Conservation (phyloP, 164 flowering plant genomes). For the Annona cherimola region DNA sequence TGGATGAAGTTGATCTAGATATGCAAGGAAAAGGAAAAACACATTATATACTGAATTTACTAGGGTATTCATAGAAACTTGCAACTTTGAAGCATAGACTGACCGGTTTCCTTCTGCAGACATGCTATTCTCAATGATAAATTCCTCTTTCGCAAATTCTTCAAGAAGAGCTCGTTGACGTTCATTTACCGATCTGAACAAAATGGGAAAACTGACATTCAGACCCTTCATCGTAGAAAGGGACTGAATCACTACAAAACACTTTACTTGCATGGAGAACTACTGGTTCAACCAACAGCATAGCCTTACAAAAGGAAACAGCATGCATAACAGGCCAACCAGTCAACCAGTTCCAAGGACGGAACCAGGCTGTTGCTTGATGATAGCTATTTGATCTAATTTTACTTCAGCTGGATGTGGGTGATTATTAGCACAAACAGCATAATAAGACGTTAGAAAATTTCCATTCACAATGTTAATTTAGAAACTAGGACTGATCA, state of each 20-base stretch:
- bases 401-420: not conserved
- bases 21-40: too few relatives aligned
- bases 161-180: conserved; percentile 26
- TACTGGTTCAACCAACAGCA: too few relatives aligned
- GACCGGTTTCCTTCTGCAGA: conserved; percentile 24
- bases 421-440: not conserved
- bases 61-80: not conserved
- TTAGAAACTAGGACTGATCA: not conserved
- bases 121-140: conserved; percentile 14
- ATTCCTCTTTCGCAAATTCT: conserved; percentile 31
- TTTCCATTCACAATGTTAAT: not conserved
- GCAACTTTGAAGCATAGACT: not conserved
- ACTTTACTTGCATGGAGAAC: too few relatives aligned
- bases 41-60: too few relatives aligned
- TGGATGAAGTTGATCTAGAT: too few relatives aligned
- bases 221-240: not conserved
- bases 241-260: too few relatives aligned
- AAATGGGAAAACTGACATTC: not conserved
- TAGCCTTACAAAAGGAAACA: too few relatives aligned
- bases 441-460: not conserved
- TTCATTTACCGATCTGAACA: conserved; percentile 24
- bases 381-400: too few relatives aligned
- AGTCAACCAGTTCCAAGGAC: too few relatives aligned
- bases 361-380: too few relatives aligned
- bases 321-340: too few relatives aligned